phyloP scores from a whole-genome alignment of 2,329 filamentous ascomycete species.

The Sarocladium brachiariae region DNA sequence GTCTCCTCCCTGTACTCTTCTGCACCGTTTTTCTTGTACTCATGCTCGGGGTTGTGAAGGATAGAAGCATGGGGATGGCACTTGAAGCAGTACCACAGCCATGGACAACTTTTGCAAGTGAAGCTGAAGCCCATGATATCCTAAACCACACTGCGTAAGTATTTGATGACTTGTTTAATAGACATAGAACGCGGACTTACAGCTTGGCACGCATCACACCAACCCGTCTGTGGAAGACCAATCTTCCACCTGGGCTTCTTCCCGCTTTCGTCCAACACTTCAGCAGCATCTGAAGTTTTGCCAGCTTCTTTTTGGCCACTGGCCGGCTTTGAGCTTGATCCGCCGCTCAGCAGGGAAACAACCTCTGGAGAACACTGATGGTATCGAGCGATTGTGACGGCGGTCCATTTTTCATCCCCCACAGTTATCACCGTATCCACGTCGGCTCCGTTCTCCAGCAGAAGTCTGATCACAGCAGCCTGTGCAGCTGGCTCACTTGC shows the following conservation, averaged over 20 bases:
- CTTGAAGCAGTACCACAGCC: slow-evolving; percentile 13
- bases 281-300: no score
- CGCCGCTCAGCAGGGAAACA: slow-evolving; percentile 6
- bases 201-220: slow-evolving; percentile 11
- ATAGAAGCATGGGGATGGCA: slow-evolving; percentile 5
- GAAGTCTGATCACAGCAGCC: slow-evolving; percentile 10
- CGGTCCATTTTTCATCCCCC: slow-evolving; percentile 9
- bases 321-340: no score
- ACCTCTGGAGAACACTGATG: slow-evolving; percentile 7
- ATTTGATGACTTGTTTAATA: no score
- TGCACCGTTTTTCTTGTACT: slow-evolving; percentile 7
- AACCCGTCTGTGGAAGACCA: not conserved
- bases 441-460: slow-evolving; percentile 12
- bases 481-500: slow-evolving; percentile 11
- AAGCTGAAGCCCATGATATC: slow-evolving; percentile 10
- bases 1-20: slow-evolving; percentile 10
- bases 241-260: slow-evolving; percentile 10
- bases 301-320: no score
- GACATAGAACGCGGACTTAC: slow-evolving; percentile 11
- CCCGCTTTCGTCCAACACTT: not conserved
- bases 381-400: slow-evolving; percentile 11
- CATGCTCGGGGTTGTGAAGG: slow-evolving; percentile 8
- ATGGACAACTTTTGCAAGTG: slow-evolving; percentile 7
- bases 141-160: not conserved
- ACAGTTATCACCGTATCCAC: slow-evolving; percentile 1